Evolutionary conservation across 1,284 basidiomycete genomes (phyloP).

Genomic region (Uromyces viciae-fabae): DNA sequence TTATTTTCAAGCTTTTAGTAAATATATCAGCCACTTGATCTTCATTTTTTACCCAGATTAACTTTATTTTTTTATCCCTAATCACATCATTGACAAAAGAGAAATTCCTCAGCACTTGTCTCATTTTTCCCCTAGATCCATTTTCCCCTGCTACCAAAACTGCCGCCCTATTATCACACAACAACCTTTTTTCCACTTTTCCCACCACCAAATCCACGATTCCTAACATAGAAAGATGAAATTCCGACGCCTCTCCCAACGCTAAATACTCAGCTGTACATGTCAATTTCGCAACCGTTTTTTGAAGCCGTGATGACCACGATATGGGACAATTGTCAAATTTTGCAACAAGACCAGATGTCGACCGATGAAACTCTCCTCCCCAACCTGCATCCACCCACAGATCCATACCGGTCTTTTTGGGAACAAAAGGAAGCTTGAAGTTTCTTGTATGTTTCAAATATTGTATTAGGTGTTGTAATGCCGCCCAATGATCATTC

Average conservation of each 20-base stretch:
- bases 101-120: background rate
- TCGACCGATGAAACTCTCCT: background rate
- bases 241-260: background rate
- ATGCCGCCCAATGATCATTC: too few relatives aligned
- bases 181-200: background rate
- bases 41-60: background rate
- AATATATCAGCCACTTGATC: background rate
- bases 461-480: too few relatives aligned
- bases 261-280: background rate
- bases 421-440: too few relatives aligned
- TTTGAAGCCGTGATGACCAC: background rate
- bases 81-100: background rate
- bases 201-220: background rate
- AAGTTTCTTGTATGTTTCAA: too few relatives aligned
- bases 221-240: background rate
- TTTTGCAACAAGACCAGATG: background rate
- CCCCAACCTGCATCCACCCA: background rate
- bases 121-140: background rate
- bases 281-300: background rate
- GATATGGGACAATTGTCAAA: background rate
- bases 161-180: background rate
- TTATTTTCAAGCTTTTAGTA: background rate
- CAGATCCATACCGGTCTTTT: too few relatives aligned
- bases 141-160: background rate
- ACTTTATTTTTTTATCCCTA: background rate